Evolutionary conservation across 2,329 filamentous ascomycete species (phyloP), one percentile per base, ranked within the genome.

Genomic region (Paecilomyces variotii): DNA sequence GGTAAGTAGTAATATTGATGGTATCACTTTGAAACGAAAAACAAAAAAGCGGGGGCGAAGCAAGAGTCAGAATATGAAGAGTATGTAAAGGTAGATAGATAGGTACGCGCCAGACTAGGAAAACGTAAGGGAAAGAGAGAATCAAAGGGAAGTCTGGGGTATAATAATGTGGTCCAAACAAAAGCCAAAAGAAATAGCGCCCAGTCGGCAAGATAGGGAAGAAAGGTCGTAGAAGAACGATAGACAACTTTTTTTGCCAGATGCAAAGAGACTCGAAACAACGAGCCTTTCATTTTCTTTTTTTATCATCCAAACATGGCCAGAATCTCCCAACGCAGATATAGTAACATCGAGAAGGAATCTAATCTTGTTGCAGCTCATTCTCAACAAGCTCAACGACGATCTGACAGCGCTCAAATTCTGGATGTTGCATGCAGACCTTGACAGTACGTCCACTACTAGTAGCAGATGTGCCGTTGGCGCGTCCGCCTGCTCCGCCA

Each of bases 371-470:
- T 62, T 93, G 88, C 4, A 90, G 92, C 68, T 96, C 90, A 72
- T 97, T 97, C 65, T 97, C 82, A 64, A 96, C 78, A 82, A 99
- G 82, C 78, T 99, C 94, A 62, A 97, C 80, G 62, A 99, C 87
- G 64, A 99, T 86, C 78, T 97, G 92, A 69, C 86, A 87, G 56
- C 89, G 86, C 60, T 90, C 84, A 62, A 89, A 81, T 75, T 96
- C 90, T 0, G 94, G 94, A 77, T 99, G 94, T 69, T 91, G 90
- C 90, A 99, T 92, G 67, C 87, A 88, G 65, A 99, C 85, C 83
- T 99, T 99, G 68, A 97, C 87, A 0, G 90, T 96, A 57, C 90
- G 84, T 64, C 87, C 73, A 4, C 64, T 72, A 52, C 65, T 68
- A 3, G 70, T 62, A 57, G 72, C 72, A 53, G 68, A 69, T 11